A percentile compares a stretch with the other conserved stretches of the same genome.
Evolutionary conservation across 306 rosid genomes (phyloP).

Genomic region (Carpinus fangiana): DNA sequence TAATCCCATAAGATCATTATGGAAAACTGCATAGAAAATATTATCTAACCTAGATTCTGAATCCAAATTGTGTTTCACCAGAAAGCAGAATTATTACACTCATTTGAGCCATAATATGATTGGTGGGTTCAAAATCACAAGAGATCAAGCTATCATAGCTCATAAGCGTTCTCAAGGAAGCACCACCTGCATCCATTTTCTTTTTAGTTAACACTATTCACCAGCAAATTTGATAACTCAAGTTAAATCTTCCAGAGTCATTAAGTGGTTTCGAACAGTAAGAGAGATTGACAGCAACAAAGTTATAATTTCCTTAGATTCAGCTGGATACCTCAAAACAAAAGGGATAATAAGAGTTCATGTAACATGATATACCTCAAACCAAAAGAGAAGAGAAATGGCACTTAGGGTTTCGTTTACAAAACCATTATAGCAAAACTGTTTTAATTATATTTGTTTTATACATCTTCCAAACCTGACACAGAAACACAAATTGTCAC

Average conservation of each 20-base stretch:
- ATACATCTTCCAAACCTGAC: no score
- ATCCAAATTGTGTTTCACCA: conserved; percentile 9
- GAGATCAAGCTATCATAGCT: not conserved
- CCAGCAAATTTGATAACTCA: not conserved
- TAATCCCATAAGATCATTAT: not conserved
- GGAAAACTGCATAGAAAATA: not conserved
- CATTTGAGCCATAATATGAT: not conserved
- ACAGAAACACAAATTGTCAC: no score
- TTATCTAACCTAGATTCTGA: conserved; percentile 8
- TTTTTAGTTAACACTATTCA: not conserved
- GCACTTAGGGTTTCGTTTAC: no score
- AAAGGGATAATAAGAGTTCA: not conserved
- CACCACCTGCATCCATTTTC: not conserved
- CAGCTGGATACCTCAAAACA: conserved; percentile 9
- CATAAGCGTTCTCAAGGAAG: not conserved
- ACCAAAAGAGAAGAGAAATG: no score
- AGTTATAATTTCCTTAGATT: conserved; percentile 6
- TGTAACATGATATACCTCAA: not conserved
- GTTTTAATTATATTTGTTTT: no score
- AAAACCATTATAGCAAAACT: no score
- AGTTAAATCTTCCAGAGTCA: not conserved
- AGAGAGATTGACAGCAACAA: not conserved
- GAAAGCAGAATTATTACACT: conserved; percentile 7
- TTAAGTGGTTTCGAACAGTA: not conserved
- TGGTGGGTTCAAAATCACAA: not conserved